phyloP scores from a whole-genome alignment of 2,329 filamentous ascomycete genomes.

The Claviceps sp. region DNA sequence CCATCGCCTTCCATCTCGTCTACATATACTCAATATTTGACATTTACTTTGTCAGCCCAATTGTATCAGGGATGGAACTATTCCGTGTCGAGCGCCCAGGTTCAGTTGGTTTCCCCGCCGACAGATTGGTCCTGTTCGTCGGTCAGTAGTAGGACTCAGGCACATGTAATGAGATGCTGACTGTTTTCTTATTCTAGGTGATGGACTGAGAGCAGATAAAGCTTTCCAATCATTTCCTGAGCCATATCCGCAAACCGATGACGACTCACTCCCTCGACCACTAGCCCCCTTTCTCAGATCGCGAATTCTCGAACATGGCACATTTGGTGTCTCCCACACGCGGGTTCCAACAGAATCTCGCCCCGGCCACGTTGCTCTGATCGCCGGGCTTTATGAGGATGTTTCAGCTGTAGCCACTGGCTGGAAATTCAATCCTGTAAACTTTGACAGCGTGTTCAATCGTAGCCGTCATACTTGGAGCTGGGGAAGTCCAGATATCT shows the following conservation, averaged over 20 bases:
- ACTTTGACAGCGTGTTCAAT: conserved; percentile 99
- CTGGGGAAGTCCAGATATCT: conserved; percentile 95
- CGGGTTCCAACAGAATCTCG: conserved; percentile 93
- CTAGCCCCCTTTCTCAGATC: conserved; percentile 87
- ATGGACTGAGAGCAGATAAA: conserved; percentile 93
- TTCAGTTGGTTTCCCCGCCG: conserved; percentile 59
- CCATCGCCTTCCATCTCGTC: conserved; percentile 81
- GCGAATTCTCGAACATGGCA: conserved; percentile 75
- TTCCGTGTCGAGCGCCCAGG: conserved; percentile 53
- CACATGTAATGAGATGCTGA: background rate
- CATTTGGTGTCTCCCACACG: conserved; percentile 94
- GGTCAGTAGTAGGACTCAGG: conserved; percentile 48
- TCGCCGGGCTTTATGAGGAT: conserved; percentile 93
- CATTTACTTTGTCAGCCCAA: conserved; percentile 96
- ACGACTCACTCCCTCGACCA: conserved; percentile 58
- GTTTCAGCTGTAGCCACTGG: conserved; percentile 94
- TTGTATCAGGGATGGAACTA: conserved; percentile 87
- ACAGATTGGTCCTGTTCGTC: conserved; percentile 70
- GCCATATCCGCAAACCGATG: conserved; percentile 56
- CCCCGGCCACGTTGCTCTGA: conserved; percentile 90
- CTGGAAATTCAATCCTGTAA: conserved; percentile 96
- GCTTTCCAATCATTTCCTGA: conserved; percentile 89
- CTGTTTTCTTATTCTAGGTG: conserved; percentile 36
- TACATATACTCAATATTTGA: conserved; percentile 97
- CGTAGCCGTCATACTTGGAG: conserved; percentile 95